A percentile compares a stretch with the other conserved stretches of the same genome.
Evolutionary conservation across 257 asterid genomes (phyloP).

Genomic region (Nicotiana tomentosiformis): DNA sequence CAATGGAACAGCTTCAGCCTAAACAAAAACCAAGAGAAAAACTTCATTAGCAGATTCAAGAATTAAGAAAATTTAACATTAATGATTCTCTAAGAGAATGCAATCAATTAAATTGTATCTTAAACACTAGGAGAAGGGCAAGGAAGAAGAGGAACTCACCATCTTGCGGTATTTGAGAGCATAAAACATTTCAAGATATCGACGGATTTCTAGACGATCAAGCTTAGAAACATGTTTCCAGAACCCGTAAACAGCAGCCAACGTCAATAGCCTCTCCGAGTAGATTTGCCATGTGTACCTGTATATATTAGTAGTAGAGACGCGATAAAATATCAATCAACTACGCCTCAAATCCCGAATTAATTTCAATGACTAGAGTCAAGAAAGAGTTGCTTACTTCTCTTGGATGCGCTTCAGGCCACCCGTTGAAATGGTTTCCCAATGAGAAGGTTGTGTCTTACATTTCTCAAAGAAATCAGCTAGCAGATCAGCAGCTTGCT

Average conservation of each 20-base stretch:
- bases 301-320: background rate
- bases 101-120: background rate
- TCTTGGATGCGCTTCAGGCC: conserved; percentile 88
- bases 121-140: background rate
- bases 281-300: conserved; percentile 96
- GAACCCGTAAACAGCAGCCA: conserved; percentile 95
- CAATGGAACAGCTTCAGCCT: conserved; percentile 87
- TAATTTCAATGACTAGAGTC: background rate
- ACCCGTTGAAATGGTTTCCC: conserved; percentile 62
- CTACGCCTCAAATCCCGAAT: background rate
- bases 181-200: conserved; percentile 88
- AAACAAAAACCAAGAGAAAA: background rate
- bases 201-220: conserved; percentile 75
- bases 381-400: conserved; percentile 46
- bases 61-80: background rate
- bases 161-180: conserved; percentile 75
- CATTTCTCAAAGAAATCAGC: conserved; percentile 13
- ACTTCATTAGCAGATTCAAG: background rate
- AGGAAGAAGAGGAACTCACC: conserved; percentile 35
- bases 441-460: conserved; percentile 25
- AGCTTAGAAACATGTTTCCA: conserved; percentile 87
- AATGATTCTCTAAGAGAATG: background rate
- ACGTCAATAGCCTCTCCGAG: conserved; percentile 66
- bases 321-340: background rate
- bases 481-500: conserved; percentile 11